phyloP scores from a whole-genome alignment of 306 rosid species.

The Delonix regia region DNA sequence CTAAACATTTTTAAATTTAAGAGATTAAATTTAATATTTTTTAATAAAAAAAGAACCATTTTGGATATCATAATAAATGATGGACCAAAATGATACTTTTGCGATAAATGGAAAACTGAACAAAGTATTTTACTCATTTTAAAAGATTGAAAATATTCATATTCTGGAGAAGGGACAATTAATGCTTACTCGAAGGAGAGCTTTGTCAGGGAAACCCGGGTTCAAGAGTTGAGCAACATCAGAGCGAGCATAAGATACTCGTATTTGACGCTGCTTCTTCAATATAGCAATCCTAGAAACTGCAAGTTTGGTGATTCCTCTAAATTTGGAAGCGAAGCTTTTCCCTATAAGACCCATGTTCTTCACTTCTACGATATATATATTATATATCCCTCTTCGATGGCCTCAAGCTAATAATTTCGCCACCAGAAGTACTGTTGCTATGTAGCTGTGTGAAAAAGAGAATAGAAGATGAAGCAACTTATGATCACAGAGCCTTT shows the following conservation, averaged over 20 bases:
- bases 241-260: conserved; percentile 53
- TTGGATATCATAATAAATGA: no score
- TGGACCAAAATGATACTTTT: no score
- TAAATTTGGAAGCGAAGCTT: conserved; percentile 56
- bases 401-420: background rate
- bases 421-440: background rate
- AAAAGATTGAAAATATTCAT: no score
- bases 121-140: no score
- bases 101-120: no score
- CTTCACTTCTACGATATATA: conserved; percentile 9
- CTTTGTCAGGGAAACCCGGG: conserved; percentile 59
- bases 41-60: no score
- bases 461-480: background rate
- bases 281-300: conserved; percentile 60
- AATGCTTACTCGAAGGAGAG: conserved; percentile 61
- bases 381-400: no score
- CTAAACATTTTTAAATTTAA: no score
- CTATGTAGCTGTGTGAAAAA: background rate
- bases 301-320: conserved; percentile 44
- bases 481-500: background rate
- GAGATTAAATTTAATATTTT: no score
- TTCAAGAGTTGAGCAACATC: conserved; percentile 63
- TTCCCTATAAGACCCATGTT: conserved; percentile 64
- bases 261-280: conserved; percentile 54
- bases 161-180: background rate